A percentile compares a stretch with the other conserved stretches of the same genome.
These are phyloP conservation scores for Backusella psychrophila DNA, from an alignment of 192 early-diverging fungal species.

Conservation along the genomic window DNA sequence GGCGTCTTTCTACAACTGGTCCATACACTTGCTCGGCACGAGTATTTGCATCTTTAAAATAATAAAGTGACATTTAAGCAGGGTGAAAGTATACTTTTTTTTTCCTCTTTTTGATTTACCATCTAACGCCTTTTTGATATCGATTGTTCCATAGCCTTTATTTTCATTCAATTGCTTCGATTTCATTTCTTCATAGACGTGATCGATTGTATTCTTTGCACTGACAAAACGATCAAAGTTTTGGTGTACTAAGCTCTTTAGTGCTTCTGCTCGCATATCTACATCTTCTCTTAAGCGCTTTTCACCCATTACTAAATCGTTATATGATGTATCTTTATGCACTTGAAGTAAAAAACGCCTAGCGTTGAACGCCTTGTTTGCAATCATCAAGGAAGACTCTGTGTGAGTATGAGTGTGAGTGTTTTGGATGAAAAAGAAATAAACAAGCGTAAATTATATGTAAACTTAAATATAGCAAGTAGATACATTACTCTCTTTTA, in stretches of 20 bases:
- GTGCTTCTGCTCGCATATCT: slow-evolving; percentile 78
- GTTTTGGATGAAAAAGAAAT: background rate
- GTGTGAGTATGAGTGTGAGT: background rate
- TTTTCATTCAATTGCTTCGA: slow-evolving; percentile 75
- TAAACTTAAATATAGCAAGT: background rate
- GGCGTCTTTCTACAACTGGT: slow-evolving; percentile 81
- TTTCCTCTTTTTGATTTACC: slow-evolving; percentile 33
- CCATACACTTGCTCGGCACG: slow-evolving; percentile 82
- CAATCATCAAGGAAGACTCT: slow-evolving; percentile 49
- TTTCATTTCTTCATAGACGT: slow-evolving; percentile 91
- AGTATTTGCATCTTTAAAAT: slow-evolving; percentile 48
- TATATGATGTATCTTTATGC: slow-evolving; percentile 83
- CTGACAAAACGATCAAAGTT: slow-evolving; percentile 97
- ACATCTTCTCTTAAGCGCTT: slow-evolving; percentile 68
- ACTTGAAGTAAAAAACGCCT: slow-evolving; percentile 76
- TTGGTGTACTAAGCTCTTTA: slow-evolving; percentile 88
- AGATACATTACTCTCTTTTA: slow-evolving; percentile 28
- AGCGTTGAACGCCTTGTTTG: slow-evolving; percentile 57
- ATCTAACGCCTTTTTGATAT: slow-evolving; percentile 65
- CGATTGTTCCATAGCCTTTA: slow-evolving; percentile 78
- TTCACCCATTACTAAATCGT: slow-evolving; percentile 78
- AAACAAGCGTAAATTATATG: background rate
- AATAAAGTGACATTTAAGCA: background rate
- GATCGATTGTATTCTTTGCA: slow-evolving; percentile 94
- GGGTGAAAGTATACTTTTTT: background rate